These are phyloP conservation scores for Erigeron philadelphicus DNA, from an alignment of 140 eudicot species.

Conservation along the genomic window DNA sequence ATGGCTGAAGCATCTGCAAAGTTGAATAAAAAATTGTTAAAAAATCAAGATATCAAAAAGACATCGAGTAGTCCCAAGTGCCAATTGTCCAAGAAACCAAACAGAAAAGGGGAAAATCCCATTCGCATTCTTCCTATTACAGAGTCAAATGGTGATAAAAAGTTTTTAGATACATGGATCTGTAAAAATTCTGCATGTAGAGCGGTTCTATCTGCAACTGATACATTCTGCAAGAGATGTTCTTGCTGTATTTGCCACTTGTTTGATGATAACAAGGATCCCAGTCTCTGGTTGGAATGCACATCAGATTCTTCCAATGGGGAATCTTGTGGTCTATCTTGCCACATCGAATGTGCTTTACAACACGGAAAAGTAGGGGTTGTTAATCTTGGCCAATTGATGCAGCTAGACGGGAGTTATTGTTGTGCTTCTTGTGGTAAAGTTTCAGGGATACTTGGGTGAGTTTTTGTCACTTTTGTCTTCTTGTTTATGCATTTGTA, in stretches of 20 bases:
- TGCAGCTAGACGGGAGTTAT: constrained; percentile 77
- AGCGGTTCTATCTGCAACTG: constrained; percentile 53
- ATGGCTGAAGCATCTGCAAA: constrained; percentile 52
- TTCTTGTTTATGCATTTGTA: neutral
- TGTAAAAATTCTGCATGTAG: constrained; percentile 83
- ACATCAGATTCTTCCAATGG: constrained; percentile 54
- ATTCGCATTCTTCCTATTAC: constrained; percentile 40
- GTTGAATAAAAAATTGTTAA: constrained; percentile 37
- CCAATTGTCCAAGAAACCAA: constrained; percentile 41
- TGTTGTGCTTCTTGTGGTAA: constrained; percentile 88
- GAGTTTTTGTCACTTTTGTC: constrained; percentile 24
- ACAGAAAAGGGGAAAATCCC: constrained; percentile 55
- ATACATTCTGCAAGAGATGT: constrained; percentile 77
- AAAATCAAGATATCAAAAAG: constrained; percentile 48
- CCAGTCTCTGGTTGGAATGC: constrained; percentile 87
- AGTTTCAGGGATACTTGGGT: constrained; percentile 84
- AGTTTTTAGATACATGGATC: constrained; percentile 45
- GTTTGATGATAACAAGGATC: constrained; percentile 88
- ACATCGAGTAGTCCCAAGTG: constrained; percentile 40
- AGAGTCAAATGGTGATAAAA: constrained; percentile 36
- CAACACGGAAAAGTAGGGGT: constrained; percentile 67
- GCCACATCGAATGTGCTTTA: constrained; percentile 87
- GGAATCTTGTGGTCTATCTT: constrained; percentile 74
- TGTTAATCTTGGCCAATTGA: constrained; percentile 62
- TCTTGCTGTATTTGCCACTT: constrained; percentile 86